These are phyloP conservation scores for Hymenoscyphus infarciens DNA, from an alignment of 2,329 filamentous ascomycete genomes.

Conservation along the genomic window DNA sequence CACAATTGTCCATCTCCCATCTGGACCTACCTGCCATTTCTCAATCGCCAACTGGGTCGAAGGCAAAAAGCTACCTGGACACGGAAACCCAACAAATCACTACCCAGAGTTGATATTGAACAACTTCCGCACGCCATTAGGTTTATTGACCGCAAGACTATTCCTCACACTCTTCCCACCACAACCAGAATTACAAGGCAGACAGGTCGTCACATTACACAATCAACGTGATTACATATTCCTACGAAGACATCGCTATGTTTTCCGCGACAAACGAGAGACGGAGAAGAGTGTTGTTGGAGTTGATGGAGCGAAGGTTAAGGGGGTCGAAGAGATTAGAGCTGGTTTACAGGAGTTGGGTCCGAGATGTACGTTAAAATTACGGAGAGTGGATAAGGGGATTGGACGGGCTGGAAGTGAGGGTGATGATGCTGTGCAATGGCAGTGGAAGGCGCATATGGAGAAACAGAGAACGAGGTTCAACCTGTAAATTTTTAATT, in stretches of 20 bases:
- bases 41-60: constrained; percentile 86
- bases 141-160: constrained; percentile 79
- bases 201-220: constrained; percentile 88
- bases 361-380: constrained; percentile 78
- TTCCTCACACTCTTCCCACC: constrained; percentile 79
- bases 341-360: constrained; percentile 89
- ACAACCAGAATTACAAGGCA: constrained; percentile 75
- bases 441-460: constrained; percentile 95
- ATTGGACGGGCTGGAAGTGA: constrained; percentile 67
- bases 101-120: constrained; percentile 88
- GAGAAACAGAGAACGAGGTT: constrained; percentile 94
- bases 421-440: constrained; percentile 51
- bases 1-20: constrained; percentile 78
- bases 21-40: constrained; percentile 91
- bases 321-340: constrained; percentile 80
- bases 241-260: constrained; percentile 81
- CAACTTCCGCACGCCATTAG: constrained; percentile 90
- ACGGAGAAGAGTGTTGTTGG: constrained; percentile 85
- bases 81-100: constrained; percentile 84
- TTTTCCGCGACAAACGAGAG: constrained; percentile 83
- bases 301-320: constrained; percentile 76
- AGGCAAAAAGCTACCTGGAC: constrained; percentile 80
- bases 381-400: constrained; percentile 87
- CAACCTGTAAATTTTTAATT: constrained; percentile 69
- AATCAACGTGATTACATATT: constrained; percentile 98